These are phyloP conservation scores for Malus fusca DNA, from an alignment of 306 rosid genomes.

Conservation along the genomic window DNA sequence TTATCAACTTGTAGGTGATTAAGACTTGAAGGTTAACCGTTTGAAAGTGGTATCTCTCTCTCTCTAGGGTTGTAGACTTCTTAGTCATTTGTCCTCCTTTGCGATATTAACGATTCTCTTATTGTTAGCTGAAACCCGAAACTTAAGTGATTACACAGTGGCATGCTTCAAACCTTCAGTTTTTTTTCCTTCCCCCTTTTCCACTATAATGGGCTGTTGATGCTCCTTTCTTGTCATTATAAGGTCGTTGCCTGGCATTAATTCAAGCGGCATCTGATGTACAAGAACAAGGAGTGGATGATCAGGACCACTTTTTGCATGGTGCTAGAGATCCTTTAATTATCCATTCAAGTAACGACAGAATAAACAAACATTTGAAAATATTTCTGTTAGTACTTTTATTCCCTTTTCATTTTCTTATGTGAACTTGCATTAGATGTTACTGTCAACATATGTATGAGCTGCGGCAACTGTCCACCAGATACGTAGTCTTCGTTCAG, in stretches of 20 bases:
- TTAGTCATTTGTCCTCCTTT: neutral
- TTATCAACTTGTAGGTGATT: slow-evolving; percentile 62
- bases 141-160: neutral
- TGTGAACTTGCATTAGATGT: slow-evolving; percentile 44
- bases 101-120: too few species aligned
- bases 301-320: slow-evolving; percentile 83
- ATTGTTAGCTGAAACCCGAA: too few species aligned
- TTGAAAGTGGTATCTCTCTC: slow-evolving; percentile 72
- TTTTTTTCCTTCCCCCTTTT: neutral
- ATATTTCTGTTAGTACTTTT: too few species aligned
- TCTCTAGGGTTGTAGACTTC: neutral
- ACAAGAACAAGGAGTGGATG: slow-evolving; percentile 99
- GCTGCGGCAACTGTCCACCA: slow-evolving; percentile 97
- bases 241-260: slow-evolving; percentile 83
- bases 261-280: slow-evolving; percentile 91
- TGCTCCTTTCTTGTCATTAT: slow-evolving; percentile 10
- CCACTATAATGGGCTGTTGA: neutral
- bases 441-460: slow-evolving; percentile 75
- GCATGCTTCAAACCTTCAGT: neutral
- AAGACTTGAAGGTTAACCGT: slow-evolving; percentile 96
- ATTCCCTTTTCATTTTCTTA: neutral
- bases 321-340: slow-evolving; percentile 91
- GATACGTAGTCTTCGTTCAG: slow-evolving; percentile 83
- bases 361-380: too few species aligned
- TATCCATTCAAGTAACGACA: slow-evolving; percentile 74